Conservation (phyloP, 441 rosid species). For the Dalechampia spathulata region DNA sequence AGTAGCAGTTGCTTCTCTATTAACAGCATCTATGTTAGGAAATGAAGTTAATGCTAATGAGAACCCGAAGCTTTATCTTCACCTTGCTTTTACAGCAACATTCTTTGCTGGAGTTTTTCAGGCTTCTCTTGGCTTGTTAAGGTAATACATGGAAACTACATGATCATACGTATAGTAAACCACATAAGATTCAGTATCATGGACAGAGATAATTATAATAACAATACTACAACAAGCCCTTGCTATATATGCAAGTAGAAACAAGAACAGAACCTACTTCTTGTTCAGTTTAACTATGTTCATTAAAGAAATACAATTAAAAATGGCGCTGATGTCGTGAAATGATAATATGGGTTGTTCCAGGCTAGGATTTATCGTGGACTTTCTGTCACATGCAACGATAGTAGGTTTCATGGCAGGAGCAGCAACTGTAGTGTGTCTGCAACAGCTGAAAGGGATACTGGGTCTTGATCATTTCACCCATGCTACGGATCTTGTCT, state of each 20-base stretch:
- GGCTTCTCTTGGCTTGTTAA: constrained; percentile 75
- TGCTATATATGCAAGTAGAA: background rate
- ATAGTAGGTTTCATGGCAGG: constrained; percentile 98
- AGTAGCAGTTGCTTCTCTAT: constrained; percentile 77
- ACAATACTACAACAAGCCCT: too few species aligned
- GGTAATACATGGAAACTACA: constrained; percentile 27
- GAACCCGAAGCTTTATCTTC: constrained; percentile 71
- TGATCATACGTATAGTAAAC: background rate
- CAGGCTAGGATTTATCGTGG: constrained; percentile 95
- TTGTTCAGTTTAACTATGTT: background rate
- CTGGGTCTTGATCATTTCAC: constrained; percentile 82
- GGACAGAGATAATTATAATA: too few species aligned
- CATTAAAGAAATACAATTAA: too few species aligned
- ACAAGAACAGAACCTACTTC: background rate
- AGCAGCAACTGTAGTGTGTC: constrained; percentile 86
- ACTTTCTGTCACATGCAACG: constrained; percentile 90
- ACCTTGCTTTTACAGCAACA: constrained; percentile 91
- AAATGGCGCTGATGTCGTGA: too few species aligned
- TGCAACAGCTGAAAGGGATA: constrained; percentile 87
- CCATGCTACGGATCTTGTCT: constrained; percentile 62
- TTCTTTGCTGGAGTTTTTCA: constrained; percentile 80
- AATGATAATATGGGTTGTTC: constrained; percentile 11
- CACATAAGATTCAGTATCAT: background rate
- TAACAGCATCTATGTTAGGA: constrained; percentile 68
- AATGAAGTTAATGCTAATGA: constrained; percentile 55